Evolutionary conservation across 2,329 filamentous ascomycete species (phyloP).

Genomic region (Exserohilum rostratum): DNA sequence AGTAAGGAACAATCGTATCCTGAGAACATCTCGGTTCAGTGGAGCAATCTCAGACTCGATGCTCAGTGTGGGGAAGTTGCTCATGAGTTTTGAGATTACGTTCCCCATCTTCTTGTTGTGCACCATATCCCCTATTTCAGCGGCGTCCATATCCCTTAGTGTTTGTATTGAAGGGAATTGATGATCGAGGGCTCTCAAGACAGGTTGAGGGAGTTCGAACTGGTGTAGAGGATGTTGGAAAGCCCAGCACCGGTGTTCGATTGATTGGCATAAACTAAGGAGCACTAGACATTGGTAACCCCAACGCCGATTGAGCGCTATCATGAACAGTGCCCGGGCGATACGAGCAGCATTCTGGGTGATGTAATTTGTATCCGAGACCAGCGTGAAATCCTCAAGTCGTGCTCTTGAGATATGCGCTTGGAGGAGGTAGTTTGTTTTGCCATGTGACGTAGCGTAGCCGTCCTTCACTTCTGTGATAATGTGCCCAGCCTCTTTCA

Average conservation of each 20-base stretch:
- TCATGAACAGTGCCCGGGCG: constrained; percentile 94
- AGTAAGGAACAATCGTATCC: constrained; percentile 84
- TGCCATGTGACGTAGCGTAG: constrained; percentile 74
- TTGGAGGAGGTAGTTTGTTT: constrained; percentile 95
- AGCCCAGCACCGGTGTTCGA: constrained; percentile 94
- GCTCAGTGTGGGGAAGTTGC: constrained; percentile 89
- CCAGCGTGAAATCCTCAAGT: constrained; percentile 90
- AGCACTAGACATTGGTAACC: constrained; percentile 93
- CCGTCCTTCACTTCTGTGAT: constrained; percentile 79
- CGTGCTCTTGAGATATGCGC: constrained; percentile 88
- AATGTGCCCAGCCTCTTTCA: constrained; percentile 69
- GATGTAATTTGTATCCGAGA: constrained; percentile 92
- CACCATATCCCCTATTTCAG: constrained; percentile 88
- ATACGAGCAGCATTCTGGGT: constrained; percentile 95
- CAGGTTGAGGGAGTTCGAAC: constrained; percentile 84
- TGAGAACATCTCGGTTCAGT: constrained; percentile 88
- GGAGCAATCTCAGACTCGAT: constrained; percentile 95
- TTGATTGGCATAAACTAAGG: constrained; percentile 91
- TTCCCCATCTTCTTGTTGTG: constrained; percentile 88
- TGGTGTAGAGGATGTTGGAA: constrained; percentile 95
- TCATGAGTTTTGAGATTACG: constrained; percentile 78
- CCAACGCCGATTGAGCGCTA: constrained; percentile 93
- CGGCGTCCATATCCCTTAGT: constrained; percentile 88
- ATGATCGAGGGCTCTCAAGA: constrained; percentile 84
- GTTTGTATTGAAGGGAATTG: constrained; percentile 80